Evolutionary conservation across 352 stramenopile species (phyloP).

Genomic region (Phytophthora hibernalis): DNA sequence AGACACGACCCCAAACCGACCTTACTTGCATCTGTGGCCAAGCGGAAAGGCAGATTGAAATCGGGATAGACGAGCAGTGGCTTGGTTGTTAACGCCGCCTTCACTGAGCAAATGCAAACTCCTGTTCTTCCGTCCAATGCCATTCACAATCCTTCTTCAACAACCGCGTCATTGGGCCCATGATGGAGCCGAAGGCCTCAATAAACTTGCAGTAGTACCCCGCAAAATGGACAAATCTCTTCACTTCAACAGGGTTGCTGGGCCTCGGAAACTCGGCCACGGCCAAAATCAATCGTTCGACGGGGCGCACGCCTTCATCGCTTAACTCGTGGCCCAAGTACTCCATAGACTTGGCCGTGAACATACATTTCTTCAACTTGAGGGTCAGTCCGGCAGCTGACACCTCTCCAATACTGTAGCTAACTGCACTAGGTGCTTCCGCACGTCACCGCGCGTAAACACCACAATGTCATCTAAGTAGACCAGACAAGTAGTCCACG

Average conservation of each 20-base stretch:
- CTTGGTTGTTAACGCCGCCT: slow-evolving; percentile 1
- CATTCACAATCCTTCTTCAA: slow-evolving; percentile 23
- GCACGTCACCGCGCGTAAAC: too few relatives aligned
- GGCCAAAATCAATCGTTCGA: too few relatives aligned
- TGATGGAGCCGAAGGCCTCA: slow-evolving; percentile 12
- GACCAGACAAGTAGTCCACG: slow-evolving; percentile 23
- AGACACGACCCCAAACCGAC: too few relatives aligned
- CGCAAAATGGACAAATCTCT: slow-evolving; percentile 30
- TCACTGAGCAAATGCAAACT: slow-evolving; percentile 24
- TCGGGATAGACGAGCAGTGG: slow-evolving; percentile 31
- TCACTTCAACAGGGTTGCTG: too few relatives aligned
- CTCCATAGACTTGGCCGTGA: background rate
- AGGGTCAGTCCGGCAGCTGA: slow-evolving; percentile 22
- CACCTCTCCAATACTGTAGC: too few relatives aligned
- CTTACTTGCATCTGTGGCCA: too few relatives aligned
- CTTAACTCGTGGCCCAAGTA: too few relatives aligned
- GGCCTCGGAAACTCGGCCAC: too few relatives aligned
- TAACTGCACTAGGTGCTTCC: too few relatives aligned
- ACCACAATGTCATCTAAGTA: slow-evolving; percentile 33
- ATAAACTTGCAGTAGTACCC: slow-evolving; percentile 35
- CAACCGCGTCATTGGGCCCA: slow-evolving; percentile 14
- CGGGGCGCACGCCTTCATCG: too few relatives aligned
- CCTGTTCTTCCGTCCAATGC: slow-evolving; percentile 26
- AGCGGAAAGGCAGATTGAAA: too few relatives aligned
- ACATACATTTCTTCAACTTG: slow-evolving; percentile 26